Conservation (phyloP, 306 rosid genomes). For the Sechiopsis laciniata region DNA sequence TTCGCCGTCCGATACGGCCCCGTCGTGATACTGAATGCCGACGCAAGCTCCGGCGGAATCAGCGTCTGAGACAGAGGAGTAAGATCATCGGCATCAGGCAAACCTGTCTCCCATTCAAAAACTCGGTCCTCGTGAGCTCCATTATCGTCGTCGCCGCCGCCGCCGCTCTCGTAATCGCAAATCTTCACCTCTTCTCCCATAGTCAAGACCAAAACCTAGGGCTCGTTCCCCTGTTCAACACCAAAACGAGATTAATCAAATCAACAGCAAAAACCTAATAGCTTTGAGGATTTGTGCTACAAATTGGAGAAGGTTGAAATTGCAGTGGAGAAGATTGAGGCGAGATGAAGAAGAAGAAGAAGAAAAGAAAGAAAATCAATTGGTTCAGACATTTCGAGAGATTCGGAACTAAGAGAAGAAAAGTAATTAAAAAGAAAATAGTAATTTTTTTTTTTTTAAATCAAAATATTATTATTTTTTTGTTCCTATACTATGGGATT, state of each 20-base stretch:
- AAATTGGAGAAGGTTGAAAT: constrained; percentile 14
- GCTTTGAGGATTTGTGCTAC: constrained; percentile 1
- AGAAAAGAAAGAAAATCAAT: constrained; percentile 18
- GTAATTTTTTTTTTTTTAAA: too few relatives aligned
- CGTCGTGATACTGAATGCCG: constrained; percentile 87
- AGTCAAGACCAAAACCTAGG: neutral
- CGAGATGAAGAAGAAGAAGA: constrained; percentile 8
- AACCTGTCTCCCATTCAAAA: constrained; percentile 77
- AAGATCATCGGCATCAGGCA: constrained; percentile 58
- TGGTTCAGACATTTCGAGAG: constrained; percentile 31
- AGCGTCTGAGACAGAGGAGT: constrained; percentile 65
- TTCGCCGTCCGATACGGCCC: constrained; percentile 43
- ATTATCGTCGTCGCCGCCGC: constrained; percentile 28
- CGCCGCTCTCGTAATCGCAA: constrained; percentile 35
- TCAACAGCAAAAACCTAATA: neutral
- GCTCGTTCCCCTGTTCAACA: neutral
- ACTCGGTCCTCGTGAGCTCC: constrained; percentile 46
- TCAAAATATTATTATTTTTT: too few relatives aligned
- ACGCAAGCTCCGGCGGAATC: constrained; percentile 73
- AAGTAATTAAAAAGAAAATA: too few relatives aligned
- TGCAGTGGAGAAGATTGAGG: constrained; percentile 25
- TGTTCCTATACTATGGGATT: too few relatives aligned
- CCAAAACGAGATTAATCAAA: neutral
- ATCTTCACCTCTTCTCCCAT: constrained; percentile 82
- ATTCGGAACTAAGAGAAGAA: constrained; percentile 24